phyloP scores from a whole-genome alignment of 257 asterid genomes.

The Solanum etuberosum region DNA sequence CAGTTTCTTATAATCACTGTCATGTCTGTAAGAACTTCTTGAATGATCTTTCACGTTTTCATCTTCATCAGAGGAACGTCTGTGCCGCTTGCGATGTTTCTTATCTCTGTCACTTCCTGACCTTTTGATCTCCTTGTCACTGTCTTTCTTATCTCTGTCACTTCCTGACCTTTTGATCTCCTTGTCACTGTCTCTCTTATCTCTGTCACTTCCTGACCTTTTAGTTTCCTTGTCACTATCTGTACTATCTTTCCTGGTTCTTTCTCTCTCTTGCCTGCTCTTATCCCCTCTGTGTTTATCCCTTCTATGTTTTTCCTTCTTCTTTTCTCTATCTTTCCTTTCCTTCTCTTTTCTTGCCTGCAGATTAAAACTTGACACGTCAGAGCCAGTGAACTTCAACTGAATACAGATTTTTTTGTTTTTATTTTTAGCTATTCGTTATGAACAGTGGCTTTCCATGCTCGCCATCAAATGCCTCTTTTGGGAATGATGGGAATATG shows the following conservation, averaged over 20 bases:
- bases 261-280: slow-evolving; percentile 41
- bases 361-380: neutral
- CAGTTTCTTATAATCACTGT: slow-evolving; percentile 37
- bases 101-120: slow-evolving; percentile 48
- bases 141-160: slow-evolving; percentile 39
- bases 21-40: slow-evolving; percentile 39
- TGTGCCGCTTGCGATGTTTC: slow-evolving; percentile 42
- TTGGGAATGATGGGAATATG: neutral
- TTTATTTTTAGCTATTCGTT: neutral
- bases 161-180: slow-evolving; percentile 45
- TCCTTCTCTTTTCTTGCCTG: slow-evolving; percentile 73
- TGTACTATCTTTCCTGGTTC: slow-evolving; percentile 31
- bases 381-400: neutral
- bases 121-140: slow-evolving; percentile 42
- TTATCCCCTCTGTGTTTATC: slow-evolving; percentile 31
- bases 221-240: slow-evolving; percentile 41
- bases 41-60: slow-evolving; percentile 50
- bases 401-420: neutral
- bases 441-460: neutral
- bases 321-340: slow-evolving; percentile 59
- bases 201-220: slow-evolving; percentile 54
- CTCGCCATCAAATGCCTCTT: neutral
- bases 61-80: slow-evolving; percentile 29
- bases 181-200: slow-evolving; percentile 34
- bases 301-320: slow-evolving; percentile 49